These are phyloP conservation scores for Dothidotthia symphoricarpi DNA, from an alignment of 2,329 filamentous ascomycete species.

Conservation along the genomic window DNA sequence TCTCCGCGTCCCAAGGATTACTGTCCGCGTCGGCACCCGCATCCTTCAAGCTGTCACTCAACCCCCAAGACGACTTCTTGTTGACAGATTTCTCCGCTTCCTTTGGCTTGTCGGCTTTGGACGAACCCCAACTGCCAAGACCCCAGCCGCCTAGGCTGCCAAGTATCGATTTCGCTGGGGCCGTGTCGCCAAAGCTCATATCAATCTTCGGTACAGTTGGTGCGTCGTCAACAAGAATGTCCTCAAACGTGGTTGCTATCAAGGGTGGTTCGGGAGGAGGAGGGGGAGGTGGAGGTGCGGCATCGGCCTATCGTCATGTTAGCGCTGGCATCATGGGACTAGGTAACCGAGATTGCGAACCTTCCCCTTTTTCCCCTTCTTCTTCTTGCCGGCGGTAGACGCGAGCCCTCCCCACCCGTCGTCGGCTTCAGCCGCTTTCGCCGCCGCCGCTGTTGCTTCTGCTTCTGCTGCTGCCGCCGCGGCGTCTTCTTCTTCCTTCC, in stretches of 20 bases:
- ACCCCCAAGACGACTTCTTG: conserved; percentile 26
- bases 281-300: conserved; percentile 27
- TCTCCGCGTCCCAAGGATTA: conserved; percentile 33
- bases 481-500: conserved; percentile 29
- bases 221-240: conserved; percentile 47
- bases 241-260: conserved; percentile 47
- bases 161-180: conserved; percentile 25
- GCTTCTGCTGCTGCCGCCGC: conserved; percentile 25
- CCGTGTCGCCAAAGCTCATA: conserved; percentile 44
- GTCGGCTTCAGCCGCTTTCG: conserved; percentile 24
- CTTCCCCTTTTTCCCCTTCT: conserved; percentile 44
- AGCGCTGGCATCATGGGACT: conserved; percentile 32
- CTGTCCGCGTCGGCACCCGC: conserved; percentile 19
- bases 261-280: conserved; percentile 32
- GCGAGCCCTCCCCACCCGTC: conserved; percentile 15
- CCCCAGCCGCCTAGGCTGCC: conserved; percentile 28
- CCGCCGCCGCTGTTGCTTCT: conserved; percentile 28
- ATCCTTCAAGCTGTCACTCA: conserved; percentile 33
- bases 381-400: conserved; percentile 32
- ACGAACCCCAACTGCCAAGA: conserved; percentile 27
- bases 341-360: conserved; percentile 37
- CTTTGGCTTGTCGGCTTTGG: conserved; percentile 6
- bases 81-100: not conserved
- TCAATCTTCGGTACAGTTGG: conserved; percentile 47
- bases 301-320: conserved; percentile 28